Conservation (phyloP, 2,329 filamentous ascomycete species). For the Exophiala viscosa region DNA sequence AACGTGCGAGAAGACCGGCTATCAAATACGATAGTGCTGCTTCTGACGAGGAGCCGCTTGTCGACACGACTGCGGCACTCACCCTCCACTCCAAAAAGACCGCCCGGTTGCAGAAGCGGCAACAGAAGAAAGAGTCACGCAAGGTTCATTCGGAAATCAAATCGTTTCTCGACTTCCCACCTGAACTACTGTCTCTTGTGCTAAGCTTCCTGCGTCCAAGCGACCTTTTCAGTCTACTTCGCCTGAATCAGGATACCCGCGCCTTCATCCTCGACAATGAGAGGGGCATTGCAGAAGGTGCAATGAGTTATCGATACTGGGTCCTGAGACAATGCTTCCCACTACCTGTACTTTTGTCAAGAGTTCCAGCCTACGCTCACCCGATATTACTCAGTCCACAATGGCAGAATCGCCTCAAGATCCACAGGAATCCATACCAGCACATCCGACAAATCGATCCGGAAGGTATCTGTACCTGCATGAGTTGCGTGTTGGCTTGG, state of each 20-base stretch:
- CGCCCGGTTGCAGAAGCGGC: conserved; percentile 17
- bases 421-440: conserved; percentile 27
- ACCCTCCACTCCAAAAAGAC: conserved; percentile 26
- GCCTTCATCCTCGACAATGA: conserved; percentile 24
- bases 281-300: conserved; percentile 13
- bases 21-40: not conserved
- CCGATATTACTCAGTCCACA: conserved; percentile 19
- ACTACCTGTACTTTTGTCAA: conserved; percentile 18
- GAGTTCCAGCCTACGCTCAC: conserved; percentile 18
- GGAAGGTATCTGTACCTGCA: conserved; percentile 22
- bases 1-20: not conserved
- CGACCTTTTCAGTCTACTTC: conserved; percentile 20
- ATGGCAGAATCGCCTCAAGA: conserved; percentile 22
- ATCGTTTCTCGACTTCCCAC: conserved; percentile 24
- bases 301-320: conserved; percentile 24
- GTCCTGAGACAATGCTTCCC: conserved; percentile 26
- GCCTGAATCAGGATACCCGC: conserved; percentile 17
- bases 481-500: conserved; percentile 28
- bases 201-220: conserved; percentile 19
- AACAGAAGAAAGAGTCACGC: conserved; percentile 20
- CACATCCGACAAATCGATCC: conserved; percentile 27
- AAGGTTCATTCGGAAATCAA: conserved; percentile 20
- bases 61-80: conserved; percentile 25
- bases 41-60: conserved; percentile 19
- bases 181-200: conserved; percentile 20